These are phyloP conservation scores for Euphrasia arctica DNA, from an alignment of 305 asterid genomes.

Conservation along the genomic window DNA sequence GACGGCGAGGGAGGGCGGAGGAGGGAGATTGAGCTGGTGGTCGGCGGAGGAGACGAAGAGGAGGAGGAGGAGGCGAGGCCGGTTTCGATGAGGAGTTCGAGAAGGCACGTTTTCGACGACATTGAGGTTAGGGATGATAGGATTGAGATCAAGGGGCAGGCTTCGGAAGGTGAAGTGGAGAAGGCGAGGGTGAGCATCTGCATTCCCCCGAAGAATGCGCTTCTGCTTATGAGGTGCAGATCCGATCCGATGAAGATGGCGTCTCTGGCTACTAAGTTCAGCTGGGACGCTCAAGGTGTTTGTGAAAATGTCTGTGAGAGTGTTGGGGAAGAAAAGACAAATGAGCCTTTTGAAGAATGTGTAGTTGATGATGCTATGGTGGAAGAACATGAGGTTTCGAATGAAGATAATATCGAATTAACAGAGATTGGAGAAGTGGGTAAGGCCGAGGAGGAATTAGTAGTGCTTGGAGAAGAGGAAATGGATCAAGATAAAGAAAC, in stretches of 20 bases:
- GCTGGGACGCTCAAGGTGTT: constrained; percentile 39
- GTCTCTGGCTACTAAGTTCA: constrained; percentile 33
- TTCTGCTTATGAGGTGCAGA: constrained; percentile 56
- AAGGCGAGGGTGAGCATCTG: constrained; percentile 46
- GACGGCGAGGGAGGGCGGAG: constrained; percentile 60
- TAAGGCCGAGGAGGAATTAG: constrained; percentile 6
- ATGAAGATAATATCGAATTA: constrained; percentile 7
- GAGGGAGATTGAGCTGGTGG: constrained; percentile 82
- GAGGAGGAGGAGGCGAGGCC: constrained; percentile 26
- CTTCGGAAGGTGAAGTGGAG: constrained; percentile 26
- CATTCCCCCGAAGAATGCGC: constrained; percentile 59
- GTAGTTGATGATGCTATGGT: background rate
- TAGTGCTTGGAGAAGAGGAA: constrained; percentile 22
- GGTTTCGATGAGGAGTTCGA: constrained; percentile 49
- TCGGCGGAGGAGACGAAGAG: constrained; percentile 64
- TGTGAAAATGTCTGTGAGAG: background rate
- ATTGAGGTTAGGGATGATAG: constrained; percentile 61
- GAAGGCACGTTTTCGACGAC: constrained; percentile 87
- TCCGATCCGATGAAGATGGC: constrained; percentile 67
- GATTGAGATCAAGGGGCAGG: constrained; percentile 38
- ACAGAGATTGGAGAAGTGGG: too few relatives aligned
- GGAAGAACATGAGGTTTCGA: too few relatives aligned
- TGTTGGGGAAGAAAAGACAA: constrained; percentile 3
- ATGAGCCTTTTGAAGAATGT: constrained; percentile 8
- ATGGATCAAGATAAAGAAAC: too few relatives aligned